Conservation (phyloP, 106 monocot genomes). For the Vanilla planifolia region DNA sequence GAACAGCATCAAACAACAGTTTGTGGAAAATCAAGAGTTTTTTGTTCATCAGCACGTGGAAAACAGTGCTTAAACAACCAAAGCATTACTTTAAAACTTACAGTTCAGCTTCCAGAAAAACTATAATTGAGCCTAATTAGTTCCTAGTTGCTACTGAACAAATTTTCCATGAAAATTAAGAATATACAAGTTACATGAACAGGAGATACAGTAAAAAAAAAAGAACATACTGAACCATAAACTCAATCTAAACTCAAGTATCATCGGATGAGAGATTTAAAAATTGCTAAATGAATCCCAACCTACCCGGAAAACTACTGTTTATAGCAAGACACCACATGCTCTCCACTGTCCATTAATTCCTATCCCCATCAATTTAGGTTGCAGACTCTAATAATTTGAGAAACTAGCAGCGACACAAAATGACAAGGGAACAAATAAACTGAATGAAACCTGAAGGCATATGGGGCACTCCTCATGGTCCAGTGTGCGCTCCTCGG, state of each 20-base stretch:
- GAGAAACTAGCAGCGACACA: background rate
- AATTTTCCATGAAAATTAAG: background rate
- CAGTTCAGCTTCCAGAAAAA: background rate
- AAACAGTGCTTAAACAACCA: background rate
- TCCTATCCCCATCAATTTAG: conserved; percentile 3
- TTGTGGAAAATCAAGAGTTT: background rate
- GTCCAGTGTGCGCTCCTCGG: conserved; percentile 46
- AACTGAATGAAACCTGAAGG: conserved; percentile 47
- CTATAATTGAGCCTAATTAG: background rate
- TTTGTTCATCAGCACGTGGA: background rate
- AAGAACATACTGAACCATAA: background rate
- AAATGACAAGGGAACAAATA: background rate
- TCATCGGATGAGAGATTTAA: background rate
- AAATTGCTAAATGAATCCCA: too few species aligned
- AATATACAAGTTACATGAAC: background rate
- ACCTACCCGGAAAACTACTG: too few species aligned
- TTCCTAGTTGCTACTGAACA: background rate
- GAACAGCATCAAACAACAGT: background rate
- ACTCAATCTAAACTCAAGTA: background rate
- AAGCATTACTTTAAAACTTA: background rate
- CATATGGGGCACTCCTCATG: conserved; percentile 93
- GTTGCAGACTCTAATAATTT: background rate
- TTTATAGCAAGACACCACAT: background rate
- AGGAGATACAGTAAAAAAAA: background rate
- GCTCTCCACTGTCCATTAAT: background rate